These are phyloP conservation scores for Penicillium goetzii DNA, from an alignment of 495 filamentous ascomycete genomes.

Conservation along the genomic window DNA sequence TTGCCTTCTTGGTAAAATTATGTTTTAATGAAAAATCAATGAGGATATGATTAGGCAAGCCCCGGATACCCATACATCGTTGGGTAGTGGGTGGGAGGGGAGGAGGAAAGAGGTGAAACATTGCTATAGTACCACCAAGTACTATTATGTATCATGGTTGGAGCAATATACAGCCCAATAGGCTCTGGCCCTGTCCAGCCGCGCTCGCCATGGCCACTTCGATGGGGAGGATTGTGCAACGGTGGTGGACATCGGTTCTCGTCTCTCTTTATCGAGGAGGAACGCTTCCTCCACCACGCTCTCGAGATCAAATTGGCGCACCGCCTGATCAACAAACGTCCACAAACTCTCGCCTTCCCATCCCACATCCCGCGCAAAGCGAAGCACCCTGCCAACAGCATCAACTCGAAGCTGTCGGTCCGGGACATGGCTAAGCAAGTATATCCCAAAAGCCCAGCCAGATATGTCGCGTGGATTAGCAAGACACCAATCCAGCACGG, in stretches of 20 bases:
- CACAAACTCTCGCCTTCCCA: constrained; percentile 54
- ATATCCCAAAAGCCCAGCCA: constrained; percentile 70
- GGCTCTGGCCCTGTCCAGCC: constrained; percentile 32
- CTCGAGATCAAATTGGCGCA: constrained; percentile 30
- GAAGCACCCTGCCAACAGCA: constrained; percentile 31
- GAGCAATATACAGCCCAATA: constrained; percentile 29
- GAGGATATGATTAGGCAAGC: background rate
- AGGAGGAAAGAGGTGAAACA: background rate
- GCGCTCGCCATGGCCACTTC: constrained; percentile 31
- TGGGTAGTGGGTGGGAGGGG: background rate
- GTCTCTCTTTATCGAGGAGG: background rate
- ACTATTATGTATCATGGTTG: constrained; percentile 5
- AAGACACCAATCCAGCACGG: constrained; percentile 59
- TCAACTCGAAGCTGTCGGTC: constrained; percentile 19
- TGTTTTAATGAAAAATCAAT: constrained; percentile 13
- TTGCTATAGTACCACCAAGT: background rate
- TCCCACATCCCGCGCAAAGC: constrained; percentile 44
- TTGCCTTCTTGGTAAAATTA: constrained; percentile 6
- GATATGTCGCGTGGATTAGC: constrained; percentile 74
- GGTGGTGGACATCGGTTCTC: background rate
- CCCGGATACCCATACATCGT: background rate
- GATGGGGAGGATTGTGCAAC: background rate
- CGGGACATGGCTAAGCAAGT: constrained; percentile 45
- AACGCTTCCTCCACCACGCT: constrained; percentile 14
- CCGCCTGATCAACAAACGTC: constrained; percentile 45